A percentile compares a stretch with the other conserved stretches of the same genome.
These are phyloP conservation scores for Russula sp. DNA, from an alignment of 768 basidiomycete species.

Conservation along the genomic window DNA sequence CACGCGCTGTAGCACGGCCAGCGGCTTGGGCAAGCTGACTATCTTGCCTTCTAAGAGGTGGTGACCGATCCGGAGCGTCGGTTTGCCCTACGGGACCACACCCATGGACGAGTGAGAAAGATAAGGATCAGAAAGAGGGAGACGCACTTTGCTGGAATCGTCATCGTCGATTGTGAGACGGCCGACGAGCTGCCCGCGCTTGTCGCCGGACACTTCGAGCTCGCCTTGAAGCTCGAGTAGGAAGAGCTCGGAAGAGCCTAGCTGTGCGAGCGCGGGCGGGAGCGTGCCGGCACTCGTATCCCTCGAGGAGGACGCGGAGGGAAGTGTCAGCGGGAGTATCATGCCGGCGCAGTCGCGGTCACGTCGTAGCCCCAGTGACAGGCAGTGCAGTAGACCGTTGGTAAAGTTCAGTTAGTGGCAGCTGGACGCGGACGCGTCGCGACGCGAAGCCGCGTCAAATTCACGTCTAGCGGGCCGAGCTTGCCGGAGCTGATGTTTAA, in stretches of 20 bases:
- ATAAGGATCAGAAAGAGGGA: neutral
- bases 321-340: constrained; percentile 58
- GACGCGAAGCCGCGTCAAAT: neutral
- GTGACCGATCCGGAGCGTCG: constrained; percentile 78
- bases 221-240: constrained; percentile 86
- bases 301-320: constrained; percentile 29
- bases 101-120: neutral
- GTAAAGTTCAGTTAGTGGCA: too few relatives aligned
- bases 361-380: too few relatives aligned
- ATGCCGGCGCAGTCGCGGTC: constrained; percentile 32
- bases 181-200: constrained; percentile 73
- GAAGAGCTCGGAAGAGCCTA: constrained; percentile 75
- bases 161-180: constrained; percentile 56
- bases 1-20: constrained; percentile 62
- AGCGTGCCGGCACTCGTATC: constrained; percentile 34
- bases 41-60: constrained; percentile 89
- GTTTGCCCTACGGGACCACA: constrained; percentile 50
- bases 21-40: constrained; percentile 66
- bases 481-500: neutral
- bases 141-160: constrained; percentile 40
- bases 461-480: neutral
- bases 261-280: constrained; percentile 57
- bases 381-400: too few relatives aligned
- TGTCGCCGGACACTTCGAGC: constrained; percentile 65
- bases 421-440: neutral